phyloP scores from a whole-genome alignment of 2,329 filamentous ascomycete genomes.

The Ceratocystis lukuohia region DNA sequence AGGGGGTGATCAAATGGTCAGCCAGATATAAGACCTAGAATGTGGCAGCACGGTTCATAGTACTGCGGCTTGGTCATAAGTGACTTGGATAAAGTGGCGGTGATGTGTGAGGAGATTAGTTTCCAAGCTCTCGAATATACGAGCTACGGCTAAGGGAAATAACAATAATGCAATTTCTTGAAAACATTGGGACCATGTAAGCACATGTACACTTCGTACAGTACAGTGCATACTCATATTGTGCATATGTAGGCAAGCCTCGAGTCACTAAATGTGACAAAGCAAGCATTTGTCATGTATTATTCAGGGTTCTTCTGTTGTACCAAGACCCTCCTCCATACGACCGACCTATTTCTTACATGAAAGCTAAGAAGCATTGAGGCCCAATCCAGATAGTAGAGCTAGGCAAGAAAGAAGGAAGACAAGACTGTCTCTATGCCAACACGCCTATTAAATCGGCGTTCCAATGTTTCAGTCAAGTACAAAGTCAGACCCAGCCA shows the following conservation, averaged over 20 bases:
- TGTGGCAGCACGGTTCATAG: no score
- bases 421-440: not conserved
- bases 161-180: not conserved
- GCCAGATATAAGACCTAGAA: not conserved
- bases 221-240: no score
- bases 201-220: not conserved
- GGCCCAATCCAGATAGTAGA: not conserved
- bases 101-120: no score
- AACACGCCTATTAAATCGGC: not conserved
- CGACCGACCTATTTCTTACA: not conserved
- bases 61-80: no score
- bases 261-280: not conserved
- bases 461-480: not conserved
- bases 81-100: no score
- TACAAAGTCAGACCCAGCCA: not conserved
- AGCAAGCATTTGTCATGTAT: not conserved
- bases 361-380: not conserved
- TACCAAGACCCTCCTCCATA: not conserved
- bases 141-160: not conserved
- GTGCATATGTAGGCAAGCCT: not conserved
- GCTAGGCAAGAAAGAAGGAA: not conserved
- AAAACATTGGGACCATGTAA: not conserved
- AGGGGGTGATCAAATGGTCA: not conserved
- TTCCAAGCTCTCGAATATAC: not conserved
- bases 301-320: not conserved